Percentiles rank a stretch among this genome's conserved stretches.
Evolutionary conservation across 169 alveolate genomes (phyloP).

Genomic region (Neospora caninum): DNA sequence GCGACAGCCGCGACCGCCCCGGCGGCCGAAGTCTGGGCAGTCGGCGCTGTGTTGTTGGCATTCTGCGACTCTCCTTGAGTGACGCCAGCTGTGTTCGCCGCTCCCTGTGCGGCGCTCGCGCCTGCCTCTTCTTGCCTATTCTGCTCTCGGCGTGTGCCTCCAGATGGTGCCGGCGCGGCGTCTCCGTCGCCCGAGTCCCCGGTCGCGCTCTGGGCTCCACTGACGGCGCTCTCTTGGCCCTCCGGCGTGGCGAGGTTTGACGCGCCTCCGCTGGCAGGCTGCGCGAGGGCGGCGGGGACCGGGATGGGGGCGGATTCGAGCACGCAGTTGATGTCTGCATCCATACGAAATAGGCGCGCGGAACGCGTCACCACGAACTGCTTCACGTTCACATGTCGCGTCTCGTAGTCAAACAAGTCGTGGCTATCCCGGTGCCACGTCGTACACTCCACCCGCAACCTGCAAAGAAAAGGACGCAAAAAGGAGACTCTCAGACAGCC

Average conservation of each 20-base stretch:
- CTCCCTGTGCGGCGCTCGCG: not conserved
- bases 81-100: not conserved
- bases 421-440: conserved; percentile 96
- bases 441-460: conserved; percentile 69
- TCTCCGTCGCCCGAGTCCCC: not conserved
- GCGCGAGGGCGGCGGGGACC: not conserved
- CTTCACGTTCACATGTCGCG: conserved; percentile 80
- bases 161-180: not conserved
- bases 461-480: not conserved
- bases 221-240: not conserved
- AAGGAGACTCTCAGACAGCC: not conserved
- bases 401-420: conserved; percentile 95
- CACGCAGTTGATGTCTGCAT: conserved; percentile 45
- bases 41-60: no score
- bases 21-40: no score
- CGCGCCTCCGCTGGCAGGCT: not conserved
- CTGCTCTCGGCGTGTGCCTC: not conserved
- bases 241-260: not conserved
- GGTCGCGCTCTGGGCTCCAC: not conserved
- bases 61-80: not conserved
- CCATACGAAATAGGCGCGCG: conserved; percentile 43
- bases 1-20: conserved; percentile 41
- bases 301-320: conserved; percentile 49
- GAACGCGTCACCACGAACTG: conserved; percentile 73
- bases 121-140: not conserved